Evolutionary conservation across 768 basidiomycete genomes (phyloP), one percentile per base, ranked within the genome.

Genomic region (Amanita phalloides): DNA sequence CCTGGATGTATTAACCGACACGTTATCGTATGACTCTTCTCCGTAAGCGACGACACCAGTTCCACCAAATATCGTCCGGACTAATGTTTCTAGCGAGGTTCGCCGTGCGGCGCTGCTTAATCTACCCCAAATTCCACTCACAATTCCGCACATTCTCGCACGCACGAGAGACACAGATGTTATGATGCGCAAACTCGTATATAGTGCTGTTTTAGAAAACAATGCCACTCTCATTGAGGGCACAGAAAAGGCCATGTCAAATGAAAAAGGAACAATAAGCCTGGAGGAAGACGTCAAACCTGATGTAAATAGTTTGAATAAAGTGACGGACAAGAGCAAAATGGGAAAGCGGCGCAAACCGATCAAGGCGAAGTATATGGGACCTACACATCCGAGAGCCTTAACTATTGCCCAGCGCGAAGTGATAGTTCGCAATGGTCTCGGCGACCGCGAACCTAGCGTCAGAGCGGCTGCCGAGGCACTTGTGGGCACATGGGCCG

Each of bases 131-230:
- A 74, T 71, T 32, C 60, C 66, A 0, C 58, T 65, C 0, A 86
- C 84, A 0, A 67, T 97, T 0, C 74, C 81, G 0, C 68, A 71
- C 32, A 75, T 97, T 39, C 75, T 98, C 8, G 72, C 76, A 1
- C 81, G 94, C 26, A 84, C 82, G 2, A 79, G 89, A 20, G 95
- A 98, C 61, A 73, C 79, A 13, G 95, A 96, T 58, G 68, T 76
- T 0, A 73, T 74, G 41, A 74, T 88, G 36, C 86, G 95, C 51
- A 86, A 82, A 51, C 72, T 83, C 10, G 75, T 91, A 3, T 95
- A 86, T 62, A 71, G 74, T 8, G 63, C 71, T 2, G 68, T 88
- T 2, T 72, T 92, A 6, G 69, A 70, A 23, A 63, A 69, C 3
- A 75, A 73, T 56, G 56, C 68, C 14, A 60, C 56, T 1, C 53